Evolutionary conservation across 768 basidiomycete species (phyloP), one percentile per base, ranked within the genome.

Genomic region (Tulasnella sp.): DNA sequence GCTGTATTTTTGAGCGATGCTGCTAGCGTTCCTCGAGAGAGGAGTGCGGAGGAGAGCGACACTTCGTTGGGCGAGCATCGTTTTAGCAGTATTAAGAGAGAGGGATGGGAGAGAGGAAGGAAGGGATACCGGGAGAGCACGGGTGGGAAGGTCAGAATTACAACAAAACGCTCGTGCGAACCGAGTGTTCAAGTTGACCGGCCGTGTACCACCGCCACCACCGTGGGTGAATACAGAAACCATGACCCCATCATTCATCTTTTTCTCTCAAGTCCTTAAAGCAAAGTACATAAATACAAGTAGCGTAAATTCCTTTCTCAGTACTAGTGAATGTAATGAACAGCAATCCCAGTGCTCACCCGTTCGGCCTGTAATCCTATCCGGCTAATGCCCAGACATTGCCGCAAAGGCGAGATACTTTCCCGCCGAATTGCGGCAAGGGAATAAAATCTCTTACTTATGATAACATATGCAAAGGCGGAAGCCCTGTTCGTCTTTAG

Each of bases 1-100:
- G 78, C 93, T 93, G 82, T 95, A 95, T 84, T 94, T 95, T 81
- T 87, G 84, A 14, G 93, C 91, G 79, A 95, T 91, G 64, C 75
- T 70, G 49, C 75, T 76, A 39, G 67, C 75, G 67, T 67, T 76
- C 31, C 75, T 31, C 25, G 75, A 68, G 11, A 76, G 68, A 40
- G 75, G 75, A 70, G 68, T 49, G 15, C 40, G 37, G 39, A 76
- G 40, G 67, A 67, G 75, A 76, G 75, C 25, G 42, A 68, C 68
- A 29, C 37, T 54, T 34, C 75, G 34, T 11, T 37, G 34, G n/a
- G 58, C 42, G 39, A 68, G 75, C 75, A 76, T 76, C 75, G n/a
- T 22, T 49, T 38, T 70, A 42, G 37, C 15, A 64, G 64, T 64
- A 64, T 64, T 64, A 64, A 31, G n/a, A 64, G 58, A 25, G 58